Evolutionary conservation across 1,139 yeast genomes (phyloP).

Genomic region (Lodderomyces theae): DNA sequence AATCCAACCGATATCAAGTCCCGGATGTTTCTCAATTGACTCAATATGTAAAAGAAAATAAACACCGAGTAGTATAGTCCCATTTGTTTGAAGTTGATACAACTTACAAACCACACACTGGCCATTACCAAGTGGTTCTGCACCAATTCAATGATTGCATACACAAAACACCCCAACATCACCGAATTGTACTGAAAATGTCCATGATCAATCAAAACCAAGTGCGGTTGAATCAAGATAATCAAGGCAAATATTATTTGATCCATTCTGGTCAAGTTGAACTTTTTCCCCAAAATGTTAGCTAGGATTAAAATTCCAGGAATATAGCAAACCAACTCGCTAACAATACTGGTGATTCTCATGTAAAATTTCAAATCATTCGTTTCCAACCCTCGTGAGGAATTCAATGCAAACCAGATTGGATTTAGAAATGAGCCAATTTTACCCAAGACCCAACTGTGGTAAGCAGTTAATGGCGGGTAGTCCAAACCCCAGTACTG

Average conservation of each 20-base stretch:
- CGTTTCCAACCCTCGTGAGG: conserved; percentile 74
- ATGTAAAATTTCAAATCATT: conserved; percentile 70
- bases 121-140: conserved; percentile 65
- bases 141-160: conserved; percentile 64
- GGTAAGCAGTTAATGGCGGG: conserved; percentile 95
- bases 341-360: conserved; percentile 74
- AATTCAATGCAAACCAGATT: conserved; percentile 71
- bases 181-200: conserved; percentile 95
- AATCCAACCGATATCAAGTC: conserved; percentile 57
- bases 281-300: conserved; percentile 60
- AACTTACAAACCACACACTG: conserved; percentile 73
- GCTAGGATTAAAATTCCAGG: conserved; percentile 77
- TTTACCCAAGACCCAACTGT: conserved; percentile 76
- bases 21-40: conserved; percentile 35
- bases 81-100: conserved; percentile 92
- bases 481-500: conserved; percentile 97
- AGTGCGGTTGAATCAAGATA: conserved; percentile 75
- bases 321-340: conserved; percentile 71
- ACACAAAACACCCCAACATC: conserved; percentile 82
- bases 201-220: conserved; percentile 89
- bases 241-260: conserved; percentile 75
- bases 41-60: conserved; percentile 69
- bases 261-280: conserved; percentile 60
- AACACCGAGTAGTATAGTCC: conserved; percentile 90
- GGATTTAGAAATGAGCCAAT: conserved; percentile 63